phyloP scores from a whole-genome alignment of 1,139 yeast species.

The Sugiyamaella paludigena region DNA sequence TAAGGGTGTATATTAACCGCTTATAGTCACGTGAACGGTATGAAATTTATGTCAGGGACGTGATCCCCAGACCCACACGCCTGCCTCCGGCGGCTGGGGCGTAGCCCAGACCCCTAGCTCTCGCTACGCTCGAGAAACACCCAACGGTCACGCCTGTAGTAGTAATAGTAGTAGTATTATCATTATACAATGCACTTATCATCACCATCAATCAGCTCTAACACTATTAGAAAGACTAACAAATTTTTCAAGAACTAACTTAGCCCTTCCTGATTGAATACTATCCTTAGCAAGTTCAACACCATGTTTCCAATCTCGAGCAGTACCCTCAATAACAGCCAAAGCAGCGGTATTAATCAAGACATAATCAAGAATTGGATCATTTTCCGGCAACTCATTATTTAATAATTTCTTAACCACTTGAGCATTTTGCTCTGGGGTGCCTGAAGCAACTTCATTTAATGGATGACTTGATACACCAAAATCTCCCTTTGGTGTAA shows the following conservation, averaged over 20 bases:
- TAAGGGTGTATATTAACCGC: too few relatives aligned
- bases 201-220: neutral
- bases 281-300: constrained; percentile 69
- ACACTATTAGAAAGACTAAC: constrained; percentile 31
- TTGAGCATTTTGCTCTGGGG: constrained; percentile 80
- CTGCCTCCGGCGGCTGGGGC: too few relatives aligned
- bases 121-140: too few relatives aligned
- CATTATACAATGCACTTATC: neutral
- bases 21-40: too few relatives aligned
- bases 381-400: constrained; percentile 50
- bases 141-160: neutral
- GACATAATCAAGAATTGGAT: constrained; percentile 82
- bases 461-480: constrained; percentile 75
- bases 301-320: constrained; percentile 71
- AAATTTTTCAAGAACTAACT: constrained; percentile 56
- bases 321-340: constrained; percentile 71
- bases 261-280: constrained; percentile 65
- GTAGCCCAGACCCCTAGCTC: too few relatives aligned
- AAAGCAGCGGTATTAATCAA: constrained; percentile 83
- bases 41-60: too few relatives aligned
- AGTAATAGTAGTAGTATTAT: neutral
- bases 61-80: too few relatives aligned
- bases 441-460: constrained; percentile 69
- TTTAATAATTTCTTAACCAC: constrained; percentile 55
- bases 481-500: constrained; percentile 57